A percentile compares a stretch with the other conserved stretches of the same genome.
These are phyloP conservation scores for Peniophora sp. DNA, from an alignment of 1,284 basidiomycete genomes.

Conservation along the genomic window DNA sequence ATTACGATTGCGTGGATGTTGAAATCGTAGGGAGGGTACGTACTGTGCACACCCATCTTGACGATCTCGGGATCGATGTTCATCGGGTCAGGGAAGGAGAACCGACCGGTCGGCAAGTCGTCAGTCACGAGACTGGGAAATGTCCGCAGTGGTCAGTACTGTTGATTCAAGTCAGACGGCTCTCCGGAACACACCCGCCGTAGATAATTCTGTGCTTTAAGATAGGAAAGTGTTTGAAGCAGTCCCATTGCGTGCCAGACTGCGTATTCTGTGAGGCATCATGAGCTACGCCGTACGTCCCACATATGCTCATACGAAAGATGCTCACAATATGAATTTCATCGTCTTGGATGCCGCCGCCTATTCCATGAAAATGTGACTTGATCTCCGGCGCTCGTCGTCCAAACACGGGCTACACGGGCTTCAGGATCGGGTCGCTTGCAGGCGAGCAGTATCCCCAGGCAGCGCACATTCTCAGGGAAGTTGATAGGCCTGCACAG, in stretches of 20 bases:
- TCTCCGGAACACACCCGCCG: constrained; percentile 38
- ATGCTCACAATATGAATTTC: constrained; percentile 51
- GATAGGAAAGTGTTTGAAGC: constrained; percentile 55
- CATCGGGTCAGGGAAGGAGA: constrained; percentile 40
- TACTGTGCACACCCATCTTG: constrained; percentile 62
- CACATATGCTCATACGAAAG: constrained; percentile 1
- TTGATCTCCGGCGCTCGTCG: constrained; percentile 46
- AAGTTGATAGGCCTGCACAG: constrained; percentile 56
- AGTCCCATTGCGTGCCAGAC: constrained; percentile 73
- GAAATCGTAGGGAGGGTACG: constrained; percentile 14
- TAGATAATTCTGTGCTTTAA: constrained; percentile 51
- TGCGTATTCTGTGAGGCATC: constrained; percentile 65
- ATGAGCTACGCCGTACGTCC: neutral
- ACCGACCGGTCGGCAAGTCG: constrained; percentile 36
- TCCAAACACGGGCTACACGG: constrained; percentile 44
- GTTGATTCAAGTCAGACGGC: neutral
- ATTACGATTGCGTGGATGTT: neutral
- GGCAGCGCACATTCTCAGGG: constrained; percentile 41
- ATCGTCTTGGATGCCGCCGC: constrained; percentile 41
- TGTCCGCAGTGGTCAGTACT: constrained; percentile 1
- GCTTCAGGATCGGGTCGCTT: neutral
- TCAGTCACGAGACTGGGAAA: constrained; percentile 39
- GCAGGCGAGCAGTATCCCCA: neutral
- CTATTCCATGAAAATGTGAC: constrained; percentile 23
- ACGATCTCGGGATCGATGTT: constrained; percentile 40